phyloP scores from a whole-genome alignment of 1,139 yeast genomes.

The Sugiyamaella pinicola region DNA sequence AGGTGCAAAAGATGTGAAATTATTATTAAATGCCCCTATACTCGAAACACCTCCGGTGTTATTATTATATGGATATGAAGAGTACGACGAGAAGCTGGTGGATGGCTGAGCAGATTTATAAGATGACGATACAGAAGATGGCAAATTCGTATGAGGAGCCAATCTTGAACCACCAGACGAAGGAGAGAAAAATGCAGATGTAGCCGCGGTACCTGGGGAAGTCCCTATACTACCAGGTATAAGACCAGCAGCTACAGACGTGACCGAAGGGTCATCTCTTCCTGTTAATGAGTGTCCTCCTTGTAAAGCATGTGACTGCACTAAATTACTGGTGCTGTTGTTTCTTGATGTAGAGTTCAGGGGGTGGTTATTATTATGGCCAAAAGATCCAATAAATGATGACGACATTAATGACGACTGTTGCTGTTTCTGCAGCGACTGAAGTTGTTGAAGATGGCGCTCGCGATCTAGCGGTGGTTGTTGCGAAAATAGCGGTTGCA shows the following conservation, averaged over 20 bases:
- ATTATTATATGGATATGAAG: slow-evolving; percentile 19
- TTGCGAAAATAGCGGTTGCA: background rate
- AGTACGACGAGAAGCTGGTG: slow-evolving; percentile 22
- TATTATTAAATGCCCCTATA: slow-evolving; percentile 8
- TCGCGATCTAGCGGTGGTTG: slow-evolving; percentile 7
- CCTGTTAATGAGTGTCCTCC: slow-evolving; percentile 11
- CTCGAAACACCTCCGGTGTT: background rate
- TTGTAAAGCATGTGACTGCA: slow-evolving; percentile 13
- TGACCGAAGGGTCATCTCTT: slow-evolving; percentile 7
- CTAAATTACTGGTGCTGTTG: slow-evolving; percentile 12
- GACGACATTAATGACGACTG: slow-evolving; percentile 12
- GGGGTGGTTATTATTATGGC: background rate
- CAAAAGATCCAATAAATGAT: slow-evolving; percentile 2
- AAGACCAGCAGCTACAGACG: slow-evolving; percentile 10
- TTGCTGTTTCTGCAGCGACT: slow-evolving; percentile 17
- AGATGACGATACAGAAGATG: slow-evolving; percentile 39
- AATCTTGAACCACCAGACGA: slow-evolving; percentile 35
- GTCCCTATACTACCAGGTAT: slow-evolving; percentile 10
- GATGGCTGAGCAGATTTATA: slow-evolving; percentile 33
- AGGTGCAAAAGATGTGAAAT: slow-evolving; percentile 8
- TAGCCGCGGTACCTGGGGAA: slow-evolving; percentile 25
- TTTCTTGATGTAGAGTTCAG: slow-evolving; percentile 4
- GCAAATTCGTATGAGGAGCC: slow-evolving; percentile 39
- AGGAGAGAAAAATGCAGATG: slow-evolving; percentile 36
- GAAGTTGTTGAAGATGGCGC: slow-evolving; percentile 16